phyloP scores from a whole-genome alignment of 1,139 yeast genomes.

The Diutina ranongensis region DNA sequence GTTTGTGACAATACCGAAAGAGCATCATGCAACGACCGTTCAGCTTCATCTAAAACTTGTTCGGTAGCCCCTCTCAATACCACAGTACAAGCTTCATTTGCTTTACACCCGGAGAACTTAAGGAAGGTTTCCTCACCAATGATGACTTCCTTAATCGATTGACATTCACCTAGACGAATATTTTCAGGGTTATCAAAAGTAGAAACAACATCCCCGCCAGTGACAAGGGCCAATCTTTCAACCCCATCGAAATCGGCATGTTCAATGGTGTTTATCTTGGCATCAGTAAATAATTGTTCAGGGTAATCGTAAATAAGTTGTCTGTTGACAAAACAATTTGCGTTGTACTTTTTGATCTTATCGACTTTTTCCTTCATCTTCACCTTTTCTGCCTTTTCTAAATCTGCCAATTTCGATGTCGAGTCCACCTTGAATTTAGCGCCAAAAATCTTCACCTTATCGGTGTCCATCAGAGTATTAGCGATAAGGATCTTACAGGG shows the following conservation, averaged over 20 bases:
- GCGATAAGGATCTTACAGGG: constrained; percentile 87
- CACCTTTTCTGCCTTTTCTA: constrained; percentile 89
- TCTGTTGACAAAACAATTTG: constrained; percentile 86
- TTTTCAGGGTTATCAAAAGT: constrained; percentile 89
- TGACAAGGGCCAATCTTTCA: constrained; percentile 89
- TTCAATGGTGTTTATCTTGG: constrained; percentile 83
- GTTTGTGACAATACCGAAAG: constrained; percentile 92
- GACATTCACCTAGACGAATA: constrained; percentile 83
- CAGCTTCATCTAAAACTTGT: constrained; percentile 93
- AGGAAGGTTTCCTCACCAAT: constrained; percentile 85
- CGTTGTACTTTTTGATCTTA: constrained; percentile 71
- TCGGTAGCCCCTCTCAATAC: constrained; percentile 96
- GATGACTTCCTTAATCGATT: constrained; percentile 76
- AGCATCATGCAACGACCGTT: constrained; percentile 95
- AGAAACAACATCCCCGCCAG: constrained; percentile 97
- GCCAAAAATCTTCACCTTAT: constrained; percentile 89
- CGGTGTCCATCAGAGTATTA: constrained; percentile 90
- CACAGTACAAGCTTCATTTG: constrained; percentile 94
- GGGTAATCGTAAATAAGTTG: constrained; percentile 97
- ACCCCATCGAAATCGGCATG: constrained; percentile 99
- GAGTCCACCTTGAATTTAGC: constrained; percentile 96
- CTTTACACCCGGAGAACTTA: constrained; percentile 88
- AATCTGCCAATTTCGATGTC: constrained; percentile 86
- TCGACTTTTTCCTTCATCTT: constrained; percentile 89
- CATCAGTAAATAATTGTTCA: constrained; percentile 84